A percentile compares a stretch with the other conserved stretches of the same genome.
Evolutionary conservation across 768 basidiomycete species (phyloP).

Genomic region (Hebeloma cylindrosporum): DNA sequence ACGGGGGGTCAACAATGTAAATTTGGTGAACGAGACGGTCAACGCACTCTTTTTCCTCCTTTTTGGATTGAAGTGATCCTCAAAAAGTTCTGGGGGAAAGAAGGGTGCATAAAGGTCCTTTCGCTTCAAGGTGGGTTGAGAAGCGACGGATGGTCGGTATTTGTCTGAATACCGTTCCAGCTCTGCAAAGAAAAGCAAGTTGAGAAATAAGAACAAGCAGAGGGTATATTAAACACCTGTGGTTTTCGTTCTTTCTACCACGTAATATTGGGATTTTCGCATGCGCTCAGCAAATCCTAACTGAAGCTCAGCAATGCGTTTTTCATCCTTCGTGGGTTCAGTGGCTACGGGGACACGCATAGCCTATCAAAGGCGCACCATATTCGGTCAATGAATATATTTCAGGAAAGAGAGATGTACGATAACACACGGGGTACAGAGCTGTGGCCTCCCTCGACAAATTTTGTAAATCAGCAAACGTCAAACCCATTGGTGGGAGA

Average conservation of each 20-base stretch:
- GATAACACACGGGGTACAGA: slow-evolving; percentile 73
- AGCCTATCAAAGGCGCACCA: slow-evolving; percentile 42
- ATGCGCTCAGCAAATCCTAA: slow-evolving; percentile 64
- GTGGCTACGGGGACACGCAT: slow-evolving; percentile 69
- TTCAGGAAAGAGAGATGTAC: slow-evolving; percentile 16
- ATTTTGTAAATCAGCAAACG: slow-evolving; percentile 76
- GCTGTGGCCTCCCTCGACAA: slow-evolving; percentile 75
- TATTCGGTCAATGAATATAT: slow-evolving; percentile 24
- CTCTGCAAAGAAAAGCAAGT: slow-evolving; percentile 41
- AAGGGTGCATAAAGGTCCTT: slow-evolving; percentile 72
- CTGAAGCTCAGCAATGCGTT: slow-evolving; percentile 63
- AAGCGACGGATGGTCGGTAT: slow-evolving; percentile 61
- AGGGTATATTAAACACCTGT: slow-evolving; percentile 36
- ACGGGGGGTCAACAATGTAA: background rate
- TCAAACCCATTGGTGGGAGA: slow-evolving; percentile 76
- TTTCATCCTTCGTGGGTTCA: slow-evolving; percentile 65
- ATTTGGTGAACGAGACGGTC: background rate
- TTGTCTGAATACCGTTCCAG: slow-evolving; percentile 84
- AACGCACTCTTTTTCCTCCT: slow-evolving; percentile 54
- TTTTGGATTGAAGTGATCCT: slow-evolving; percentile 76
- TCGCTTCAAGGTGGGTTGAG: slow-evolving; percentile 66
- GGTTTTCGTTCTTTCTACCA: slow-evolving; percentile 70
- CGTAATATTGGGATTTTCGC: slow-evolving; percentile 69
- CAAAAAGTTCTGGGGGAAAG: slow-evolving; percentile 77
- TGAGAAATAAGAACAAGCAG: background rate